Conservation (phyloP, 2,329 filamentous ascomycete genomes). For the Claviceps digitariae region DNA sequence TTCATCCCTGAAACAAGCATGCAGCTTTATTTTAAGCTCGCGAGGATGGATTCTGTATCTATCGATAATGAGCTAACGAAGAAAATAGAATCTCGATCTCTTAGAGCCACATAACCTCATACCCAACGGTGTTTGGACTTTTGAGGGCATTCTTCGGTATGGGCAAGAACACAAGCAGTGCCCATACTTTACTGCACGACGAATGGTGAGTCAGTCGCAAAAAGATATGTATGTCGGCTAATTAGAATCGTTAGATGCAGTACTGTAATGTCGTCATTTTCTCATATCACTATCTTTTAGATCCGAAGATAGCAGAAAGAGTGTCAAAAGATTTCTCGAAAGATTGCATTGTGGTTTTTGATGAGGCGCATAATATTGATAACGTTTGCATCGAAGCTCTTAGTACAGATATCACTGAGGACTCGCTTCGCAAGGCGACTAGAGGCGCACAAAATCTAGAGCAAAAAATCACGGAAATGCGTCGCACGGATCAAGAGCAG, state of each 20-base stretch:
- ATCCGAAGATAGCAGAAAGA: constrained; percentile 92
- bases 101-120: constrained; percentile 91
- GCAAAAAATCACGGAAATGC: constrained; percentile 84
- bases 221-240: constrained; percentile 4
- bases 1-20: not conserved
- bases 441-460: constrained; percentile 85
- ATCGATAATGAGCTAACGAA: not conserved
- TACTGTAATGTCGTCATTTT: constrained; percentile 99
- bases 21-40: not conserved
- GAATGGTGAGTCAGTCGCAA: constrained; percentile 54
- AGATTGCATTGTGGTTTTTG: constrained; percentile 96
- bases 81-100: constrained; percentile 66
- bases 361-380: constrained; percentile 98
- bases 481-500: constrained; percentile 87
- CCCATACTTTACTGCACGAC: constrained; percentile 87
- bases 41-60: not conserved
- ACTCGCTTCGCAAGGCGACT: constrained; percentile 81
- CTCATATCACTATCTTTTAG: constrained; percentile 94
- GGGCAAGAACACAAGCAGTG: constrained; percentile 95
- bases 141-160: constrained; percentile 78
- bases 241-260: constrained; percentile 54
- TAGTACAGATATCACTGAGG: constrained; percentile 93
- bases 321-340: constrained; percentile 94
- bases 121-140: constrained; percentile 88
- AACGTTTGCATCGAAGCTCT: constrained; percentile 98